Percentiles rank a stretch among this genome's conserved stretches.
Conservation (phyloP, 2,329 filamentous ascomycete species). For the Fusarium chuoi region DNA sequence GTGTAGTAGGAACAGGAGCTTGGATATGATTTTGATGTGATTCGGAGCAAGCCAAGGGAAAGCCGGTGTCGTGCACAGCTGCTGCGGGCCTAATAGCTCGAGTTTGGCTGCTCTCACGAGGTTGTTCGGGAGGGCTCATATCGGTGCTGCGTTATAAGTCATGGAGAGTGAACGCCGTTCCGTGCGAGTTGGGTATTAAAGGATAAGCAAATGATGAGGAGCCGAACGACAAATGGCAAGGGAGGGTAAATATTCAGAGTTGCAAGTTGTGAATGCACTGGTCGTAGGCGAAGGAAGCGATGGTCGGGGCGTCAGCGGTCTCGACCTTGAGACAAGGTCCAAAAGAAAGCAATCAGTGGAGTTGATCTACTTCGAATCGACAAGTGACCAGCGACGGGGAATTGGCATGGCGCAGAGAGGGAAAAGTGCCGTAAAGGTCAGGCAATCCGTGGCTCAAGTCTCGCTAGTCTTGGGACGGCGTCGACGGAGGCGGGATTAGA, state of each 20-base stretch:
- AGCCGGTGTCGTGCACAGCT: conserved; percentile 38
- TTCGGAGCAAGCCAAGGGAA: conserved; percentile 27
- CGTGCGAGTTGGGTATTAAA: conserved; percentile 8
- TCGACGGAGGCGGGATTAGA: conserved; percentile 33
- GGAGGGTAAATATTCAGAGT: conserved; percentile 1
- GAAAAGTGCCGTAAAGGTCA: conserved; percentile 29
- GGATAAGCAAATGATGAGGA: background rate
- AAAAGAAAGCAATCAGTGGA: conserved; percentile 16
- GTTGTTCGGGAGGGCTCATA: conserved; percentile 48
- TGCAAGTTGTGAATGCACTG: conserved; percentile 21
- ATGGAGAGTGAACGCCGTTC: conserved; percentile 33
- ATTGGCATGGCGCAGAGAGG: conserved; percentile 39
- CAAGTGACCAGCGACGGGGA: conserved; percentile 28
- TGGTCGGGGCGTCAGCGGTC: conserved; percentile 15
- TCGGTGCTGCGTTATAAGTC: conserved; percentile 44
- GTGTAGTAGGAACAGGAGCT: conserved; percentile 19
- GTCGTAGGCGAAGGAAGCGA: conserved; percentile 15
- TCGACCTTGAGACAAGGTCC: conserved; percentile 26
- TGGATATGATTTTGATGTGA: conserved; percentile 28
- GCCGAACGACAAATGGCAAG: background rate
- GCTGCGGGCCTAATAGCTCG: conserved; percentile 43
- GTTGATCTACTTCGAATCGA: conserved; percentile 35
- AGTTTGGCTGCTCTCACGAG: conserved; percentile 45
- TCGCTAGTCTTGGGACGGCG: conserved; percentile 39
- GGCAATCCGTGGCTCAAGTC: conserved; percentile 27